These are phyloP conservation scores for Sambucus nigra DNA, from an alignment of 129 eudicot species.

Conservation along the genomic window DNA sequence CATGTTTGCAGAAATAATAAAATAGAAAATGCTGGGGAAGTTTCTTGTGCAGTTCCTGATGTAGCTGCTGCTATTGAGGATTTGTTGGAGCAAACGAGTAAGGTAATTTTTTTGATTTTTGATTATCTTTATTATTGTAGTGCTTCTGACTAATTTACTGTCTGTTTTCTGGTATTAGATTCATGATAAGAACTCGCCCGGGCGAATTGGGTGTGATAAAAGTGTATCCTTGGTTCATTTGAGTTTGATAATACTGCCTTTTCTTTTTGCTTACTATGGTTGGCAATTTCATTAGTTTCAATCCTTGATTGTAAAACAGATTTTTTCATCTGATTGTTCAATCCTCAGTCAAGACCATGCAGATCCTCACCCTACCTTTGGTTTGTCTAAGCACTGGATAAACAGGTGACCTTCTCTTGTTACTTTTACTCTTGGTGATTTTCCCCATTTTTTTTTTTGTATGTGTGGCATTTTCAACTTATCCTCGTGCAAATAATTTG, in stretches of 20 bases:
- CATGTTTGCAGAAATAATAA: slow-evolving; percentile 11
- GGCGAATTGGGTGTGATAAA: slow-evolving; percentile 32
- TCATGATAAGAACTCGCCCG: slow-evolving; percentile 56
- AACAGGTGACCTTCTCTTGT: slow-evolving; percentile 45
- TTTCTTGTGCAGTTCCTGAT: slow-evolving; percentile 54
- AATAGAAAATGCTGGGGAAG: slow-evolving; percentile 21
- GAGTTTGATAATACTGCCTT: slow-evolving; percentile 3
- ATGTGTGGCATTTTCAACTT: no score
- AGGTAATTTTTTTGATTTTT: slow-evolving; percentile 36
- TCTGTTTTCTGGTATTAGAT: slow-evolving; percentile 36
- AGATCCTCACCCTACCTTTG: slow-evolving; percentile 43
- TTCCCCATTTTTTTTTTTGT: not conserved
- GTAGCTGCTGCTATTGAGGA: slow-evolving; percentile 93
- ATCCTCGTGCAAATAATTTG: no score
- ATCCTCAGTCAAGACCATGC: slow-evolving; percentile 38
- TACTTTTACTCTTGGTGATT: not conserved
- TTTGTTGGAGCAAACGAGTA: slow-evolving; percentile 89
- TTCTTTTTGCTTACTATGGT: not conserved
- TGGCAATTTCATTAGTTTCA: slow-evolving; percentile 11
- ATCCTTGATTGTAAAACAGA: slow-evolving; percentile 31
- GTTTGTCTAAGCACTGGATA: slow-evolving; percentile 58
- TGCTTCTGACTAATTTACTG: slow-evolving; percentile 1
- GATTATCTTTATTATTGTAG: slow-evolving; percentile 8
- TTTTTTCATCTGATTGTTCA: slow-evolving; percentile 47
- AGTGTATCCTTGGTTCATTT: slow-evolving; percentile 35